These are phyloP conservation scores for Herpetomonas tarakana DNA, from an alignment of 208 protist genomes.

Conservation along the genomic window DNA sequence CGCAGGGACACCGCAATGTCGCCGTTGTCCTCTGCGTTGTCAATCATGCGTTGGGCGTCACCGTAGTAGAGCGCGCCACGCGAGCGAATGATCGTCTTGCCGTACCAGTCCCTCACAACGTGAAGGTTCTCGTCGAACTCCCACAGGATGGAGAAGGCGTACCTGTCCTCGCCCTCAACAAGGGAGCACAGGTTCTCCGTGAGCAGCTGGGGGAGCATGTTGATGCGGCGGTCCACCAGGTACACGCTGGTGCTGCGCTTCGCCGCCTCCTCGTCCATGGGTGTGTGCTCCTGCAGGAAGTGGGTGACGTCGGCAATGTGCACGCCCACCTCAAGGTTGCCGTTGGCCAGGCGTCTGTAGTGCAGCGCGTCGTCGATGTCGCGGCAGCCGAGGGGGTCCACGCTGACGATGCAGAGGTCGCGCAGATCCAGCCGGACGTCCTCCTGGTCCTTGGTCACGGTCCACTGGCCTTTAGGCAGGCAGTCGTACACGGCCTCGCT, in stretches of 20 bases:
- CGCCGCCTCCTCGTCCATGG: conserved; percentile 93
- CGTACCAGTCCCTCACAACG: conserved; percentile 88
- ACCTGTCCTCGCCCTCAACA: conserved; percentile 84
- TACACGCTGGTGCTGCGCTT: conserved; percentile 96
- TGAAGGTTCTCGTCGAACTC: conserved; percentile 85
- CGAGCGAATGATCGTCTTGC: conserved; percentile 93
- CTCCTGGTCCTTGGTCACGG: conserved; percentile 70
- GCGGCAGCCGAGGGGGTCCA: conserved; percentile 95
- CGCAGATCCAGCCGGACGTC: conserved; percentile 82
- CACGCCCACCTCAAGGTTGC: conserved; percentile 93
- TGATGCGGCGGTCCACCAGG: conserved; percentile 94
- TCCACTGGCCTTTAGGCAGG: conserved; percentile 86
- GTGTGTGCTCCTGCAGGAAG: conserved; percentile 91
- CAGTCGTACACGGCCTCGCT: conserved; percentile 89
- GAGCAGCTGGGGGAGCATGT: conserved; percentile 97
- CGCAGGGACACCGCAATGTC: conserved; percentile 76
- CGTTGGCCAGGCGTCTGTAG: conserved; percentile 73
- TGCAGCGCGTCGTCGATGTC: conserved; percentile 91
- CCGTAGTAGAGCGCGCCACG: conserved; percentile 93
- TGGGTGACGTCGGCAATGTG: conserved; percentile 98
- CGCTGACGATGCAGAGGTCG: conserved; percentile 84
- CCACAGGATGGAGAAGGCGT: conserved; percentile 95
- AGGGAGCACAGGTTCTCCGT: conserved; percentile 96
- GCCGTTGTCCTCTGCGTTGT: conserved; percentile 59
- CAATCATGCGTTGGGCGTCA: conserved; percentile 93